Evolutionary conservation across 768 basidiomycete genomes (phyloP).

Genomic region (Tricholoma sp.): DNA sequence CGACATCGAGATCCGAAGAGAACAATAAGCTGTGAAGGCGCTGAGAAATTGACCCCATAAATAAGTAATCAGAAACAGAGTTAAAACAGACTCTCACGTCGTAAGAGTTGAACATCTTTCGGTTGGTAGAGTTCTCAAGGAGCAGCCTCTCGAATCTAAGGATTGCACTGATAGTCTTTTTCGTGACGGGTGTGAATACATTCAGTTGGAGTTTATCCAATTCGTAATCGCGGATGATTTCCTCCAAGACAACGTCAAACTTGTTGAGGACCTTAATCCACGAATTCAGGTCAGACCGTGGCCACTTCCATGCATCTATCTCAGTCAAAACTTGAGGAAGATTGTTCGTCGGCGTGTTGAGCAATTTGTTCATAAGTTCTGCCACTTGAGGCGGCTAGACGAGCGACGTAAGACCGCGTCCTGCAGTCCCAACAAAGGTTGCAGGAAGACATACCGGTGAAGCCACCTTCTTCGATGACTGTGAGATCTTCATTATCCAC

Average conservation of each 20-base stretch:
- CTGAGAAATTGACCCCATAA: slow-evolving; percentile 35
- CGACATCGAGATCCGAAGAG: slow-evolving; percentile 85
- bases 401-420: slow-evolving; percentile 12
- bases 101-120: slow-evolving; percentile 94
- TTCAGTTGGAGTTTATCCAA: slow-evolving; percentile 81
- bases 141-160: slow-evolving; percentile 85
- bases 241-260: slow-evolving; percentile 86
- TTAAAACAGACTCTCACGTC: slow-evolving; percentile 60
- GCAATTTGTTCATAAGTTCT: slow-evolving; percentile 70
- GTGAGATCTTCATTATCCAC: slow-evolving; percentile 83
- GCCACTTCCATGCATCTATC: slow-evolving; percentile 88
- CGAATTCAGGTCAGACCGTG: slow-evolving; percentile 91
- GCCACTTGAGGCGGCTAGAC: slow-evolving; percentile 75
- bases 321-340: slow-evolving; percentile 60
- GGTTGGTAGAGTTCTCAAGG: slow-evolving; percentile 95
- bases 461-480: slow-evolving; percentile 77
- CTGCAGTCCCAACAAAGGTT: slow-evolving; percentile 11
- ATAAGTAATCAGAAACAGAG: slow-evolving; percentile 7
- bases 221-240: slow-evolving; percentile 77
- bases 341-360: slow-evolving; percentile 64
- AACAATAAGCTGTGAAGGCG: slow-evolving; percentile 85
- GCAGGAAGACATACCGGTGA: slow-evolving; percentile 56
- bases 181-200: slow-evolving; percentile 69
- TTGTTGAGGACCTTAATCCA: slow-evolving; percentile 97
- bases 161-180: slow-evolving; percentile 74